Evolutionary conservation across 176 grass and related monocot genomes (phyloP).

Genomic region (Carex myosuroides): DNA sequence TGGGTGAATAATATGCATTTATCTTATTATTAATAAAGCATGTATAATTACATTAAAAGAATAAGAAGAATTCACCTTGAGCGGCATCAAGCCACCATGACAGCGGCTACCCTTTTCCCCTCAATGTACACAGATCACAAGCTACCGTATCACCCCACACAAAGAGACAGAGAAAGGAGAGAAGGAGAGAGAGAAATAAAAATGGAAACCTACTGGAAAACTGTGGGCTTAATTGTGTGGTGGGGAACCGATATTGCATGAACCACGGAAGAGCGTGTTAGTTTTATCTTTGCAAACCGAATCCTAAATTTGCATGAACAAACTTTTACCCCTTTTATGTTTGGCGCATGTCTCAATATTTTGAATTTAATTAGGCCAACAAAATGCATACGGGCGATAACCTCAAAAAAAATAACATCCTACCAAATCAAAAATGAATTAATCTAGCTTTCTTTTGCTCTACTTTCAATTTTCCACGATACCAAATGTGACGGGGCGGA

Average conservation of each 20-base stretch:
- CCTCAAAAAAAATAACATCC: neutral
- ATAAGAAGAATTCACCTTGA: constrained; percentile 8
- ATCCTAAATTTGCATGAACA: neutral
- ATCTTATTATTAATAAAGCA: neutral
- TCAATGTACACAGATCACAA: neutral
- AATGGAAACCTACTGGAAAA: constrained; percentile 26
- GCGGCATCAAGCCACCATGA: neutral
- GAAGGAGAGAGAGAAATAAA: constrained; percentile 20
- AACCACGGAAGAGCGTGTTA: neutral
- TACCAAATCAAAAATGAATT: too few relatives aligned
- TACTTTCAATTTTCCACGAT: neutral
- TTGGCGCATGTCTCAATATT: neutral
- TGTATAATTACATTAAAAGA: neutral
- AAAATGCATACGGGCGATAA: neutral
- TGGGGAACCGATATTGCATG: neutral
- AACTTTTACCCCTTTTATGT: neutral
- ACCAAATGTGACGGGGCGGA: too few relatives aligned
- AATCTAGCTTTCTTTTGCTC: too few relatives aligned
- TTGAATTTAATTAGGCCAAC: neutral
- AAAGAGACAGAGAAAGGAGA: neutral
- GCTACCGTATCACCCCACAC: neutral
- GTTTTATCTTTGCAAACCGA: constrained; percentile 8
- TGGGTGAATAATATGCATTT: neutral
- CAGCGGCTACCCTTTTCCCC: neutral
- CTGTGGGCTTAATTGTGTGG: constrained; percentile 6